These are phyloP conservation scores for Ruellia speciosa DNA, from an alignment of 305 asterid species.

Conservation along the genomic window DNA sequence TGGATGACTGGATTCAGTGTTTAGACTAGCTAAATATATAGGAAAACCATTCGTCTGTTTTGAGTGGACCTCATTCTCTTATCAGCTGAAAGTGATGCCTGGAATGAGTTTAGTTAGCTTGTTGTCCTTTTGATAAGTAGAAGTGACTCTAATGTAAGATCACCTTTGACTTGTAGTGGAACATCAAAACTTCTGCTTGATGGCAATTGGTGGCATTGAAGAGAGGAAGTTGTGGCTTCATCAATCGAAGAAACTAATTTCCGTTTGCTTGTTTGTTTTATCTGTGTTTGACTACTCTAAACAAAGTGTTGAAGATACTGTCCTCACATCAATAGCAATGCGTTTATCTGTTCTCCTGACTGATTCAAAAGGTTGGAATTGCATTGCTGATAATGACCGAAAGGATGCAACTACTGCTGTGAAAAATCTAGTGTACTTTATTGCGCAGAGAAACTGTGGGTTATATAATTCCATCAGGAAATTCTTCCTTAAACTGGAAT, in stretches of 20 bases:
- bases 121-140: too few relatives aligned
- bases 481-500: constrained; percentile 56
- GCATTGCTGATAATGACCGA: constrained; percentile 31
- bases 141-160: neutral
- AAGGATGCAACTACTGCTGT: constrained; percentile 48
- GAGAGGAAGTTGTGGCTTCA: constrained; percentile 69
- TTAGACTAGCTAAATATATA: neutral
- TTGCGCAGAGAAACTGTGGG: constrained; percentile 59
- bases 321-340: constrained; percentile 64
- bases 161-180: constrained; percentile 41
- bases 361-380: constrained; percentile 82
- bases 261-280: constrained; percentile 60
- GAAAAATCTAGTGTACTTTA: constrained; percentile 47
- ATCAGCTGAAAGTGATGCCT: neutral
- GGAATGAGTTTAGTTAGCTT: too few relatives aligned
- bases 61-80: neutral
- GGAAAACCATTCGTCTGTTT: neutral
- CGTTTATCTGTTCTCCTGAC: constrained; percentile 77
- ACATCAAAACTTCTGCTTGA: constrained; percentile 52
- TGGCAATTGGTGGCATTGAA: constrained; percentile 58
- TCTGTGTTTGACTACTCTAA: constrained; percentile 47
- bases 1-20: neutral
- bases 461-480: constrained; percentile 54
- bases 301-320: constrained; percentile 37
- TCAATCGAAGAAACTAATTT: constrained; percentile 72